A percentile compares a stretch with the other conserved stretches of the same genome.
Conservation (phyloP, 306 rosid species). For the Rosa chinensis region DNA sequence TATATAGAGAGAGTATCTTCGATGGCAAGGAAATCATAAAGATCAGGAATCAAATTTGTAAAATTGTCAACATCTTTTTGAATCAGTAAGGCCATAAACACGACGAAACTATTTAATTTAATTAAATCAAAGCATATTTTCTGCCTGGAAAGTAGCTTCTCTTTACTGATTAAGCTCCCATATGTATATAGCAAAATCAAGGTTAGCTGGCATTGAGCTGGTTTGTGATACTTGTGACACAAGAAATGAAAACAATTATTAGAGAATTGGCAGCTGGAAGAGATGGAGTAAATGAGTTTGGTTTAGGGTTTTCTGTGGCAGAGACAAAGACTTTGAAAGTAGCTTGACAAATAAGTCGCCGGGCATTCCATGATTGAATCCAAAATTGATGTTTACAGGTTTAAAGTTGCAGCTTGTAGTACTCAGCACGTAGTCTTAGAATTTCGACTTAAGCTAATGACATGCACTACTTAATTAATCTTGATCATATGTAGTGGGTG, state of each 20-base stretch:
- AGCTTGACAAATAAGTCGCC: neutral
- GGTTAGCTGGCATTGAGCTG: conserved; percentile 19
- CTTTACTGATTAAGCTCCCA: neutral
- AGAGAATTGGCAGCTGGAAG: neutral
- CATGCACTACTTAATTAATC: neutral
- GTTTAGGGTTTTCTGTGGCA: neutral
- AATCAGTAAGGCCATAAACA: neutral
- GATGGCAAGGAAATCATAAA: neutral
- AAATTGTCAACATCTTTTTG: neutral
- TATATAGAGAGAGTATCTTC: neutral
- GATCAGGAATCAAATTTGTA: neutral
- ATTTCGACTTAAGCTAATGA: neutral
- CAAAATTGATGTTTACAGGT: neutral
- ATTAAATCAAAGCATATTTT: neutral
- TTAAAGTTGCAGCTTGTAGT: neutral
- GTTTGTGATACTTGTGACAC: neutral
- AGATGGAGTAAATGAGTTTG: neutral
- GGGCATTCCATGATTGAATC: neutral
- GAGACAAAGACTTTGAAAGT: neutral
- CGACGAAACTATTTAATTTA: neutral
- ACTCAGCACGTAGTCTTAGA: neutral
- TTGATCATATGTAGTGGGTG: neutral
- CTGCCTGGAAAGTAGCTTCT: neutral
- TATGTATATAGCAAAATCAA: neutral
- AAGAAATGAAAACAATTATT: neutral